Evolutionary conservation across 2,329 filamentous ascomycete species (phyloP), one percentile per base, ranked within the genome.

Genomic region (Fusarium secorum): DNA sequence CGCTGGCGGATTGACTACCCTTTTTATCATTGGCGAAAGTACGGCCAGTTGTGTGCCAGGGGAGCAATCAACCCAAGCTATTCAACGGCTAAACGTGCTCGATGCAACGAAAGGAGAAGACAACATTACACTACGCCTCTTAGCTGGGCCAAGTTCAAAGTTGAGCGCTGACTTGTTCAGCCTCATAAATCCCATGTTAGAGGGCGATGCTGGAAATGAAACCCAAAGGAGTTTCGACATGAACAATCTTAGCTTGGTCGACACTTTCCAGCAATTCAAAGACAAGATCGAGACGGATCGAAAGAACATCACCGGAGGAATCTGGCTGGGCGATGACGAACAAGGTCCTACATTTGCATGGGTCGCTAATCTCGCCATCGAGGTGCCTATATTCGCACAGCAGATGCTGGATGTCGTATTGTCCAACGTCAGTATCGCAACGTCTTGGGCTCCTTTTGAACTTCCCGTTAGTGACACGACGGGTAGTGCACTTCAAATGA

Each of bases 1-100:
- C 60, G 92, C 93, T 2, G 92, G 93, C 22, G 93, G 91, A 1
- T 82, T 97, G 20, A 93, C 94, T 0, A 93, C 91, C 7, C 84
- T 97, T 4, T 95, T 95, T 74, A 82, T 98, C 11, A 85, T 87
- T 45, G 81, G 83, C 49, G 89, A 89, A 72, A 73, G 79, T 7
- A 83, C 84, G 2, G 82, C 79, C 1, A 84, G 82, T 5, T 93
- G 90, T 75, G 82, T 84, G 20, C 86, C 87, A 3, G 77, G 78
- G 1, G 83, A 85, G 4, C 82, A 84, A 49, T 75, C 86, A 0
- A 85, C 85, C 7, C 30, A 30, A 1, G 83, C 83, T 38, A 76
- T 76, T 11, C 73, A 75, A 9, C 80, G 79, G 0, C 70, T 82
- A 70, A 81, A 77, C 72, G 82, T 60, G 62, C 81, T 86, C 24